phyloP scores from a whole-genome alignment of 2,329 filamentous ascomycete genomes.

The Epichloe uncinata region DNA sequence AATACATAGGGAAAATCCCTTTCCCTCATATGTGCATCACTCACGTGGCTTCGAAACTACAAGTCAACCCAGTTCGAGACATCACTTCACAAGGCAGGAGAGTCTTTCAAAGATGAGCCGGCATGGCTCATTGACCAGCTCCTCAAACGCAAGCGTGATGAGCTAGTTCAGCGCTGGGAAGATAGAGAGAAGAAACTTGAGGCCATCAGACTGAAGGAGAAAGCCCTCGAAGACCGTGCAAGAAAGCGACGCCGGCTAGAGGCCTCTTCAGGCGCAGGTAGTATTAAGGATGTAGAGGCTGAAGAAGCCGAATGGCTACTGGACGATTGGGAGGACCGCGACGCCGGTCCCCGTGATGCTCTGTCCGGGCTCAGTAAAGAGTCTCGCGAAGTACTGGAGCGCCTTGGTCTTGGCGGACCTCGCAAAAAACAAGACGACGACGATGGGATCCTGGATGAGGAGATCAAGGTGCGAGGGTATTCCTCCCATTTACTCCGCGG shows the following conservation, averaged over 20 bases:
- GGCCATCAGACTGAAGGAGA: conserved; percentile 49
- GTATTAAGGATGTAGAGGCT: conserved; percentile 19
- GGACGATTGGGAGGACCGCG: conserved; percentile 49
- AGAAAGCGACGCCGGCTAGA: conserved; percentile 34
- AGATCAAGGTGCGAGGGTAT: conserved; percentile 45
- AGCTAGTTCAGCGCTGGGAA: conserved; percentile 51
- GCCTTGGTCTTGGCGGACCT: conserved; percentile 36
- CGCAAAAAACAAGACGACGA: conserved; percentile 25
- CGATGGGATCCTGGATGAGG: conserved; percentile 40
- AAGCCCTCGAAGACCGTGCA: conserved; percentile 38
- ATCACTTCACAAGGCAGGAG: conserved; percentile 30
- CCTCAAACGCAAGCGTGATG: conserved; percentile 51
- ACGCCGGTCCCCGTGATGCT: conserved; percentile 21
- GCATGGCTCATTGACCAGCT: conserved; percentile 76
- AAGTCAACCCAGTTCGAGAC: conserved; percentile 49
- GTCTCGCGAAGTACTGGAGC: conserved; percentile 60
- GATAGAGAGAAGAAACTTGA: conserved; percentile 62
- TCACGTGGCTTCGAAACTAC: conserved; percentile 83
- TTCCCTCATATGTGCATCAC: conserved; percentile 74
- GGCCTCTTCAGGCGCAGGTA: conserved; percentile 12
- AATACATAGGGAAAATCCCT: conserved; percentile 63
- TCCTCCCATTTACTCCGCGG: conserved; percentile 1
- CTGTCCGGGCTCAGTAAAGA: conserved; percentile 56
- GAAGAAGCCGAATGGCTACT: conserved; percentile 62
- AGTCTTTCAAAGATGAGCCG: conserved; percentile 52